phyloP scores from a whole-genome alignment of 169 alveolate genomes.

The Cryptosporidium viatorum region DNA sequence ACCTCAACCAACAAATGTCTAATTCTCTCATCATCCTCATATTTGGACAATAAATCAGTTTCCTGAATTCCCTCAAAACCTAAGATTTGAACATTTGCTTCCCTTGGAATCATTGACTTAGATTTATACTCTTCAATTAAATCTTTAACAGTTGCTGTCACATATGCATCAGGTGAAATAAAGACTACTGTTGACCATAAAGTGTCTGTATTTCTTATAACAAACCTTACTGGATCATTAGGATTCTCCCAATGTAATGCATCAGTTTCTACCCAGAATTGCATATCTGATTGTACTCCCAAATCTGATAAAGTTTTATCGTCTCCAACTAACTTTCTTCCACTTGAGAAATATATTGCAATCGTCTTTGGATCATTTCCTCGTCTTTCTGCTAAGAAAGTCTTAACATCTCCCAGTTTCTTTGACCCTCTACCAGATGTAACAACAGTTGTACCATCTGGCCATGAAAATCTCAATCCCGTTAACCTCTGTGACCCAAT shows the following conservation, averaged over 20 bases:
- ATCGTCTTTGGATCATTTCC: slow-evolving; percentile 44
- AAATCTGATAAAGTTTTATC: slow-evolving; percentile 49
- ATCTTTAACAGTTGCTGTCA: slow-evolving; percentile 64
- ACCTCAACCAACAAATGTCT: slow-evolving; percentile 72
- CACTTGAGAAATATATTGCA: slow-evolving; percentile 71
- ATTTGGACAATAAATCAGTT: slow-evolving; percentile 59
- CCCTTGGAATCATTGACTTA: slow-evolving; percentile 59
- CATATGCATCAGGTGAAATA: slow-evolving; percentile 70
- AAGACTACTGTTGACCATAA: slow-evolving; percentile 68
- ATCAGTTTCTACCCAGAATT: slow-evolving; percentile 72
- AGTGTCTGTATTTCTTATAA: slow-evolving; percentile 70
- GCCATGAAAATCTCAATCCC: slow-evolving; percentile 68
- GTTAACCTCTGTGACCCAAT: slow-evolving; percentile 37
- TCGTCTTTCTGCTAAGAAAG: slow-evolving; percentile 68
- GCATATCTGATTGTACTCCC: slow-evolving; percentile 73
- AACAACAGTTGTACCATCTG: slow-evolving; percentile 69
- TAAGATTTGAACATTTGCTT: slow-evolving; percentile 56
- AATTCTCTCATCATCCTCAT: slow-evolving; percentile 69
- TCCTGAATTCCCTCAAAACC: slow-evolving; percentile 60
- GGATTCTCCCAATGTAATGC: slow-evolving; percentile 66
- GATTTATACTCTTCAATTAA: slow-evolving; percentile 64
- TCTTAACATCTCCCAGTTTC: slow-evolving; percentile 50
- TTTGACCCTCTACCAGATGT: slow-evolving; percentile 55
- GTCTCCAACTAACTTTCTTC: slow-evolving; percentile 45
- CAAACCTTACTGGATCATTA: slow-evolving; percentile 69